Percentiles rank a stretch among this genome's conserved stretches.
Evolutionary conservation across 1,139 yeast species (phyloP).

Genomic region (Pichia sp.): DNA sequence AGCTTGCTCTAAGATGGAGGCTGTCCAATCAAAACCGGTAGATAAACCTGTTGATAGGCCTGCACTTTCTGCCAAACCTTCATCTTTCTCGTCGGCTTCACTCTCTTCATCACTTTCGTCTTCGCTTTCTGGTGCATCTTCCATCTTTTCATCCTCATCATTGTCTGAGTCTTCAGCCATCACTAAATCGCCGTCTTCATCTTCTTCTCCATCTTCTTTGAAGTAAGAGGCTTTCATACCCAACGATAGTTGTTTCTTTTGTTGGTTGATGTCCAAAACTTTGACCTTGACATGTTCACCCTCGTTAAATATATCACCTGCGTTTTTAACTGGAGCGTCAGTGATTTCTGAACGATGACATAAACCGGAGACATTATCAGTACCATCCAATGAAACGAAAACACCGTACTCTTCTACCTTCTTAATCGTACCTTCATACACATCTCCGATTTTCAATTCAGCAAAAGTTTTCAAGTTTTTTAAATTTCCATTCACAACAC

Average conservation of each 20-base stretch:
- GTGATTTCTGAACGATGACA: slow-evolving; percentile 87
- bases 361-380: slow-evolving; percentile 73
- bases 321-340: slow-evolving; percentile 50
- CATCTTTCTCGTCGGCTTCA: slow-evolving; percentile 20
- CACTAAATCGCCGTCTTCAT: slow-evolving; percentile 32
- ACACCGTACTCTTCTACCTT: slow-evolving; percentile 87
- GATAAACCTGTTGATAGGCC: slow-evolving; percentile 27
- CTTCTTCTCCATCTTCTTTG: slow-evolving; percentile 31
- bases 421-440: slow-evolving; percentile 75
- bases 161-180: slow-evolving; percentile 32
- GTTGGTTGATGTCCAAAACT: slow-evolving; percentile 56
- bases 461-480: slow-evolving; percentile 52
- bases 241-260: slow-evolving; percentile 71
- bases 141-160: slow-evolving; percentile 27
- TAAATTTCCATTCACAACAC: slow-evolving; percentile 69
- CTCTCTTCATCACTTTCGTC: slow-evolving; percentile 31
- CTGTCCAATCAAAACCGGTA: slow-evolving; percentile 88
- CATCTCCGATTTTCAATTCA: slow-evolving; percentile 65
- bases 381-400: slow-evolving; percentile 74
- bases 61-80: slow-evolving; percentile 29
- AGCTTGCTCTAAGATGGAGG: slow-evolving; percentile 77
- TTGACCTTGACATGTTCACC: slow-evolving; percentile 90
- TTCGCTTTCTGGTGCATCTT: slow-evolving; percentile 30
- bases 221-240: slow-evolving; percentile 96
- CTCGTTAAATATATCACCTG: slow-evolving; percentile 65